phyloP scores from a whole-genome alignment of 1,284 basidiomycete genomes.

The Cystobasidium slooffiae region DNA sequence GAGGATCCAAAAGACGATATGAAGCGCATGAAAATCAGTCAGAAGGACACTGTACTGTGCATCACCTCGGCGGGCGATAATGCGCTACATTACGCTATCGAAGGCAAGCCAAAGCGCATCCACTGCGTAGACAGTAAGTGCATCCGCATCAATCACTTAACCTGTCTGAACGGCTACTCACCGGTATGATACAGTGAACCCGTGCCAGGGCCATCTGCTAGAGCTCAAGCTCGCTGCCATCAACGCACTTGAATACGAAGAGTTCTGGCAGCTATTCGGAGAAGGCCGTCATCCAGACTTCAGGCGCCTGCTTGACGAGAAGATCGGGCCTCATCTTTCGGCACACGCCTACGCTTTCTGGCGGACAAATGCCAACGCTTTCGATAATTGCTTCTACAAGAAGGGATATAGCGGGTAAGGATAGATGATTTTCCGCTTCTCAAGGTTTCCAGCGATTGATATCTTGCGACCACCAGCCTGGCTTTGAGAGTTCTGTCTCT shows the following conservation, averaged over 20 bases:
- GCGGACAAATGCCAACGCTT: conserved; percentile 69
- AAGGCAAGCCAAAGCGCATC: conserved; percentile 64
- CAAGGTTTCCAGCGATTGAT: conserved; percentile 4
- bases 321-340: conserved; percentile 73
- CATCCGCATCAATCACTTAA: conserved; percentile 61
- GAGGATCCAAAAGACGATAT: conserved; percentile 81
- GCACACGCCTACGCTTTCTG: conserved; percentile 78
- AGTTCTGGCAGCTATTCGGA: conserved; percentile 76
- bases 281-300: conserved; percentile 69
- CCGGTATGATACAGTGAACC: conserved; percentile 53
- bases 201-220: conserved; percentile 73
- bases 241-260: conserved; percentile 67
- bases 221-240: conserved; percentile 77
- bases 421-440: neutral
- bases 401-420: conserved; percentile 66
- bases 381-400: conserved; percentile 72
- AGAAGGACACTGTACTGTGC: conserved; percentile 71
- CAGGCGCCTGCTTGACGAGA: conserved; percentile 67
- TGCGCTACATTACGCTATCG: conserved; percentile 77
- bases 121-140: conserved; percentile 72
- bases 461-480: conserved; percentile 58
- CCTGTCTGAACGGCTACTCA: conserved; percentile 13
- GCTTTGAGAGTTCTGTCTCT: conserved; percentile 70
- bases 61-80: conserved; percentile 83
- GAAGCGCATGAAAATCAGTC: conserved; percentile 66